These are phyloP conservation scores for Exserohilum turcica DNA, from an alignment of 2,329 filamentous ascomycete species.

Conservation along the genomic window DNA sequence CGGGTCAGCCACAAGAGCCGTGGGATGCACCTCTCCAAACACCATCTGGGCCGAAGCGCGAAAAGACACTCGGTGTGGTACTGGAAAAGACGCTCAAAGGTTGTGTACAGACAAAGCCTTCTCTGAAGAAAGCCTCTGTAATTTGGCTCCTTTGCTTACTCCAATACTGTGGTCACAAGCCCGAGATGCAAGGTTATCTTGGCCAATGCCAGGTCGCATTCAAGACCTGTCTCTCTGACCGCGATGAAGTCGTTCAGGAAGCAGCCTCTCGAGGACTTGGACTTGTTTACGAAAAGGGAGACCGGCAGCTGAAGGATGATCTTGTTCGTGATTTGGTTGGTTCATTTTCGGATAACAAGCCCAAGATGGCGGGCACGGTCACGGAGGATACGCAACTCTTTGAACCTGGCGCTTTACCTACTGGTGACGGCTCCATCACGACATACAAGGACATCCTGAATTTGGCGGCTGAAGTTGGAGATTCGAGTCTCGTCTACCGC, in stretches of 20 bases:
- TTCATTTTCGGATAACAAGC: slow-evolving; percentile 77
- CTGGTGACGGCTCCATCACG: slow-evolving; percentile 86
- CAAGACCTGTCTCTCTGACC: slow-evolving; percentile 81
- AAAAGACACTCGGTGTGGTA: slow-evolving; percentile 57
- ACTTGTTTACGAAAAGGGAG: slow-evolving; percentile 93
- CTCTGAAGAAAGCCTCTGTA: slow-evolving; percentile 85
- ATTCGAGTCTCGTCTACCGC: slow-evolving; percentile 94
- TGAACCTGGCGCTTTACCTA: slow-evolving; percentile 86
- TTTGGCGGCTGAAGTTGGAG: slow-evolving; percentile 93
- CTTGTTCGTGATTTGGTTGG: slow-evolving; percentile 86
- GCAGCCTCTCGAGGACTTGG: slow-evolving; percentile 88
- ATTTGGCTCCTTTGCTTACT: slow-evolving; percentile 95
- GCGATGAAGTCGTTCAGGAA: slow-evolving; percentile 94
- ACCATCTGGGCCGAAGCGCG: slow-evolving; percentile 39
- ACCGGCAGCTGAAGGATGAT: slow-evolving; percentile 76
- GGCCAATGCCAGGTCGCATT: slow-evolving; percentile 85
- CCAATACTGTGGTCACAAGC: slow-evolving; percentile 83
- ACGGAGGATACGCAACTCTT: slow-evolving; percentile 91
- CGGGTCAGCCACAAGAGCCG: slow-evolving; percentile 43
- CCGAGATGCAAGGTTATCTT: slow-evolving; percentile 73
- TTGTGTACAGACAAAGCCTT: slow-evolving; percentile 84
- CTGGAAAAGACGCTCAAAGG: slow-evolving; percentile 76
- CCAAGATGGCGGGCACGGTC: slow-evolving; percentile 75
- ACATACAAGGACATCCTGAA: slow-evolving; percentile 98
- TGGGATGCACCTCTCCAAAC: slow-evolving; percentile 39